Evolutionary conservation across 441 rosid species (phyloP), one percentile per base, ranked within the genome.

Genomic region (Mallotus repandus): DNA sequence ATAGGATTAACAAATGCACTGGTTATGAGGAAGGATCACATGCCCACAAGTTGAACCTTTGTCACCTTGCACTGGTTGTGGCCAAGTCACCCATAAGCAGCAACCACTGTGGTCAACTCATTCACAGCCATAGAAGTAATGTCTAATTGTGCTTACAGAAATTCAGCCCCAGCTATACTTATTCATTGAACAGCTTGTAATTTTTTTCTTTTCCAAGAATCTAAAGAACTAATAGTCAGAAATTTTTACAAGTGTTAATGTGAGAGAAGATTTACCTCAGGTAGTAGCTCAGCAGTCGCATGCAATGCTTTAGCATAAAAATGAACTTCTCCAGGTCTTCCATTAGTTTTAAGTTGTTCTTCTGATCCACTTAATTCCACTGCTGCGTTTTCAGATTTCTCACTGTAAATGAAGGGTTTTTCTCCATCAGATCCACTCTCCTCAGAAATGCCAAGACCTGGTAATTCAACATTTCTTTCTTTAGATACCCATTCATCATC

Each of bases 191-290:
- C 6, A 64, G 8, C 14, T 29, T 43, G 45, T 54, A 8, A 15
- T 21, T 53, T 5, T 15, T 56, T 35, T 66, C 21, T 15, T 35
- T 10, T 4, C 22, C 8, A 0, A 25, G 68, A 69, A 35, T 5
- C 2, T 32, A 5, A 21, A 68, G 19, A 10, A 14, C 10, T 48
- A 59, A 29, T 62, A 35, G 52, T 21, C 19, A 21, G 25, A 70
- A 53, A 60, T 22, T 65, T 35, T 57, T 61, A 49, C 9, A 68
- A 46, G 12, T 73, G 61, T 53, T 19, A n/a, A 54, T 45, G 7
- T 19, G 69, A 41, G 70, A 68, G 72, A 43, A 74, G 55, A 68
- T 79, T 77, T 75, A 89, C 97, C 95, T 89, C 80, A 32, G 80
- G 22, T 48, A 66, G 76, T 19, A 70, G 77, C 79, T 77, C 81